Percentiles rank a stretch among this genome's conserved stretches.
Conservation (phyloP, 352 stramenopile genomes). For the Phytophthora multivora region DNA sequence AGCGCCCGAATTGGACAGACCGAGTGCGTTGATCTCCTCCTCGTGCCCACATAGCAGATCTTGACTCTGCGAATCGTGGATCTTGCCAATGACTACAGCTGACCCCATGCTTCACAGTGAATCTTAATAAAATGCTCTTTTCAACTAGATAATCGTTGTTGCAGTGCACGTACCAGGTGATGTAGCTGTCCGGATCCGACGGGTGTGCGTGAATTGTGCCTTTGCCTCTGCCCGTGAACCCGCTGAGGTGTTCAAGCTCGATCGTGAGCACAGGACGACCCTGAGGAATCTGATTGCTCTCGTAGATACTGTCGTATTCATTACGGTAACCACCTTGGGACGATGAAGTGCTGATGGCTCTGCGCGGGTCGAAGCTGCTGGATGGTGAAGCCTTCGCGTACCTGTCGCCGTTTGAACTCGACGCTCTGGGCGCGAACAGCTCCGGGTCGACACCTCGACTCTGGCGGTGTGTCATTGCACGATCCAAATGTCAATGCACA, state of each 20-base stretch:
- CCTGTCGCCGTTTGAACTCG: constrained; percentile 3
- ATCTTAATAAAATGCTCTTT: not conserved
- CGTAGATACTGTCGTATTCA: constrained; percentile 24
- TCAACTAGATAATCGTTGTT: not conserved
- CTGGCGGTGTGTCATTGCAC: constrained; percentile 40
- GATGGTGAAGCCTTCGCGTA: constrained; percentile 11
- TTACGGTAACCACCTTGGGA: constrained; percentile 8
- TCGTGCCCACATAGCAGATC: constrained; percentile 59
- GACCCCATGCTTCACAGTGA: constrained; percentile 49
- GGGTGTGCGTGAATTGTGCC: constrained; percentile 61
- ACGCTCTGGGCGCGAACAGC: constrained; percentile 54
- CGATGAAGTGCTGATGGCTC: constrained; percentile 5
- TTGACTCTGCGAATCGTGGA: constrained; percentile 56
- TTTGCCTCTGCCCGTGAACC: constrained; percentile 62
- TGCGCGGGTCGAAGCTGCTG: constrained; percentile 2
- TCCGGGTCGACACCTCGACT: constrained; percentile 47
- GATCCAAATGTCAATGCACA: not conserved
- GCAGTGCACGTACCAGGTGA: constrained; percentile 43
- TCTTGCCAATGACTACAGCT: constrained; percentile 53
- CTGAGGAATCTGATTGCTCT: constrained; percentile 22
- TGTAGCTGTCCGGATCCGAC: constrained; percentile 52
- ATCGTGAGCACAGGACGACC: constrained; percentile 25
- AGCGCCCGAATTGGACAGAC: constrained; percentile 40
- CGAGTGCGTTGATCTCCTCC: constrained; percentile 58
- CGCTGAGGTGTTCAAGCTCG: constrained; percentile 74